These are phyloP conservation scores for Lactarius deliciosus DNA, from an alignment of 768 basidiomycete species.

Conservation along the genomic window DNA sequence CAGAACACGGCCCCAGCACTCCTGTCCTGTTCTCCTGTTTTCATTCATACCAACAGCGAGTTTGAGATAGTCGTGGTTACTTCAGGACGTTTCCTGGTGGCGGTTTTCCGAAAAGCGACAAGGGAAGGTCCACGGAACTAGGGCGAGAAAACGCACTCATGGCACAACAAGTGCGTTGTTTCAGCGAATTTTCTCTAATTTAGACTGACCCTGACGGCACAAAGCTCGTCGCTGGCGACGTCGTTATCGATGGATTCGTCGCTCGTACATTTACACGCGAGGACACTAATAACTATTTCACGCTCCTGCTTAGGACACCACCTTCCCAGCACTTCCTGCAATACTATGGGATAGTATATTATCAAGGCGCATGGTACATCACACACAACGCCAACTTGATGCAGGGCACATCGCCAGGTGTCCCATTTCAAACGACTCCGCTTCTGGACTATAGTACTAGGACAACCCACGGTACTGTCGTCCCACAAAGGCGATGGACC, in stretches of 20 bases:
- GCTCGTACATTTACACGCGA: not conserved
- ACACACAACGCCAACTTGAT: not conserved
- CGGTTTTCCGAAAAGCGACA: no score
- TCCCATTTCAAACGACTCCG: not conserved
- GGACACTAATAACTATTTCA: conserved; percentile 9
- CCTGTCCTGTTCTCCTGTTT: no score
- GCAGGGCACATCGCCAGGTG: not conserved
- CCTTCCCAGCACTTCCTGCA: not conserved
- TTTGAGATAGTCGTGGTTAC: no score
- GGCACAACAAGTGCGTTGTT: no score
- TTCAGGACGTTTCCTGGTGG: no score
- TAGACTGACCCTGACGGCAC: no score
- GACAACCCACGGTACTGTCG: not conserved
- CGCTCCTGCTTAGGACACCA: conserved; percentile 3
- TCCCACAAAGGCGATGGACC: not conserved
- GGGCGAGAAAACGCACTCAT: no score
- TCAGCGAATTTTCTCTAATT: no score
- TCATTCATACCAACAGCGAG: no score
- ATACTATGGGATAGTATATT: not conserved
- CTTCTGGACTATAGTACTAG: not conserved
- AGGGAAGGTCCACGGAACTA: no score
- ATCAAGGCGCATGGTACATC: conserved; percentile 10
- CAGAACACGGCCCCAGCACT: no score
- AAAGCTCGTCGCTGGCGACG: not conserved
- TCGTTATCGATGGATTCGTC: conserved; percentile 11